Evolutionary conservation across 2,329 filamentous ascomycete species (phyloP).

Genomic region (Colletotrichum camelliae): DNA sequence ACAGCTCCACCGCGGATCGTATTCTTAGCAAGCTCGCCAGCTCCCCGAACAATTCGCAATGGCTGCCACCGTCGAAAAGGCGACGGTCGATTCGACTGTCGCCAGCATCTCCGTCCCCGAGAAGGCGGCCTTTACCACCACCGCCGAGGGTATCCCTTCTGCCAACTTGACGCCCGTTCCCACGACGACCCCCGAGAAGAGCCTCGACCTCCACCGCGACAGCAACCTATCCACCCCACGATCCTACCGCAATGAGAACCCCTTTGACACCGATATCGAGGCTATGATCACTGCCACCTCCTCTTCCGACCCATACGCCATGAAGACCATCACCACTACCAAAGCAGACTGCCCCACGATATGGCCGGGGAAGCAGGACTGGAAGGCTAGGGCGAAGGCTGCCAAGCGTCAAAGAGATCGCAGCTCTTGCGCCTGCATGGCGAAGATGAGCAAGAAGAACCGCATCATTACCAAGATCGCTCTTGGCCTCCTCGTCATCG

Average conservation of each 20-base stretch:
- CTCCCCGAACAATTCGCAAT: neutral
- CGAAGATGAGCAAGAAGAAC: conserved; percentile 57
- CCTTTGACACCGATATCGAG: conserved; percentile 65
- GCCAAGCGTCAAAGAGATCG: conserved; percentile 52
- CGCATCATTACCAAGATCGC: conserved; percentile 60
- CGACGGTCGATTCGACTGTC: neutral
- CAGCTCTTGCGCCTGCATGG: conserved; percentile 58
- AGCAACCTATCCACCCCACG: conserved; percentile 50
- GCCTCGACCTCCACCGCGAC: conserved; percentile 33
- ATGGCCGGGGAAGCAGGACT: conserved; percentile 66
- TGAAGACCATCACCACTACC: conserved; percentile 40
- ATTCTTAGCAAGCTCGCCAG: neutral
- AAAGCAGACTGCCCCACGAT: conserved; percentile 55
- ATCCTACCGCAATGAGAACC: conserved; percentile 48
- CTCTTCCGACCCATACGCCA: conserved; percentile 32
- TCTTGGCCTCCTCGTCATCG: conserved; percentile 57
- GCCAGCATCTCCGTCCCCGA: conserved; percentile 12
- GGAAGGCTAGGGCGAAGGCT: conserved; percentile 63
- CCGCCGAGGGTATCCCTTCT: neutral
- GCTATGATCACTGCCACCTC: conserved; percentile 49
- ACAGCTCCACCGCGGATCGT: neutral
- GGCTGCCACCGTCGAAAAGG: conserved; percentile 13
- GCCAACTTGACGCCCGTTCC: conserved; percentile 16
- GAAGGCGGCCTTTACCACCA: conserved; percentile 13
- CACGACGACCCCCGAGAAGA: conserved; percentile 25